Percentiles rank a stretch among this genome's conserved stretches.
phyloP scores from a whole-genome alignment of 2,329 filamentous ascomycete species.

The Drechslerella stenobrocha region DNA sequence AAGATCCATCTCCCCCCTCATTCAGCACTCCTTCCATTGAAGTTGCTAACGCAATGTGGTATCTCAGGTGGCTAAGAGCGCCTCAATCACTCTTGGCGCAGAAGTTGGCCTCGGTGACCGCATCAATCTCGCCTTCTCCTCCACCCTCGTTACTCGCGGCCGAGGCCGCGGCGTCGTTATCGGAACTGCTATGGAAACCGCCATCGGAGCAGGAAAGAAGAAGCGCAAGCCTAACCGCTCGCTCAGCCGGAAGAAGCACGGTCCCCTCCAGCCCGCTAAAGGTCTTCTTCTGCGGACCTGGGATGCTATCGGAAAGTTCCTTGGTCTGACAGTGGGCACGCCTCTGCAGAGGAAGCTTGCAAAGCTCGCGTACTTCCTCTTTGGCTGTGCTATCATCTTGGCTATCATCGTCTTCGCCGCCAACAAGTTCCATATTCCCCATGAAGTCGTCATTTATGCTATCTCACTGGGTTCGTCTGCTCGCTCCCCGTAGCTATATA shows the following conservation, averaged over 20 bases:
- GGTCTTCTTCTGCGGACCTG: slow-evolving; percentile 60
- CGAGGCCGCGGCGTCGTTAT: slow-evolving; percentile 63
- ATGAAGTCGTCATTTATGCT: slow-evolving; percentile 65
- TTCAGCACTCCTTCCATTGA: slow-evolving; percentile 53
- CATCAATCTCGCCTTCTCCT: slow-evolving; percentile 66
- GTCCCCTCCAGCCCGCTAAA: slow-evolving; percentile 60
- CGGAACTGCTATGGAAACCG: slow-evolving; percentile 65
- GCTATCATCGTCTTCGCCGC: slow-evolving; percentile 67
- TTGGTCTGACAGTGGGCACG: slow-evolving; percentile 70
- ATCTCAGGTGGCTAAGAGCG: slow-evolving; percentile 61
- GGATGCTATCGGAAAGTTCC: slow-evolving; percentile 65
- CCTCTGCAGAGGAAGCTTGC: slow-evolving; percentile 71
- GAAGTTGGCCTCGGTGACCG: slow-evolving; percentile 65
- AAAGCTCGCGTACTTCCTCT: slow-evolving; percentile 66
- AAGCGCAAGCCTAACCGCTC: slow-evolving; percentile 63
- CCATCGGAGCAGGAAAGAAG: slow-evolving; percentile 67
- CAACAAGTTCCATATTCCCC: slow-evolving; percentile 62
- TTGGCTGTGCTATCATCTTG: slow-evolving; percentile 65
- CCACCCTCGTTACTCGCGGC: slow-evolving; percentile 66
- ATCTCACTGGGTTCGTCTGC: slow-evolving; percentile 62
- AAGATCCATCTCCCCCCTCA: slow-evolving; percentile 49
- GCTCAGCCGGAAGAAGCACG: slow-evolving; percentile 62
- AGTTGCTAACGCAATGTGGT: slow-evolving; percentile 58
- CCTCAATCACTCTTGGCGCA: slow-evolving; percentile 59
- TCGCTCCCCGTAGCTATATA: slow-evolving; percentile 53